Evolutionary conservation across 2,329 filamentous ascomycete genomes (phyloP).

Genomic region (Aspergillus jensenii): DNA sequence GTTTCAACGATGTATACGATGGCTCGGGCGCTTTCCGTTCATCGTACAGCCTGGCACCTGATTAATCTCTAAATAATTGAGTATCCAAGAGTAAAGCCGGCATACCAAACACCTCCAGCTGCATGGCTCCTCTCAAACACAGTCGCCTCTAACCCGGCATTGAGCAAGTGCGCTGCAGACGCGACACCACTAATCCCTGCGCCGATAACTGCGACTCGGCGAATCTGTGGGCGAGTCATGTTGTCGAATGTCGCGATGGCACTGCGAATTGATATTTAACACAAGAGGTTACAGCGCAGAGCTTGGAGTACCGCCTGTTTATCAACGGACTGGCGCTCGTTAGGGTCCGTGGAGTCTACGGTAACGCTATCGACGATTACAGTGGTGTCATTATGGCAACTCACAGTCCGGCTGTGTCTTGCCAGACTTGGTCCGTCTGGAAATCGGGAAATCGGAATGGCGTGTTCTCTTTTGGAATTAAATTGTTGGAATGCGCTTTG

Average conservation of each 20-base stretch:
- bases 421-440: background rate
- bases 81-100: background rate
- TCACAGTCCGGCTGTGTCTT: background rate
- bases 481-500: background rate
- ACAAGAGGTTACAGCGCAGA: background rate
- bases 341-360: background rate
- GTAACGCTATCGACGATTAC: background rate
- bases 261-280: too few relatives aligned
- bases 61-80: background rate
- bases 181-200: slow-evolving; percentile 54
- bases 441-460: background rate
- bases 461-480: background rate
- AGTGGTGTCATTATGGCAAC: slow-evolving; percentile 1
- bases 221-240: slow-evolving; percentile 22
- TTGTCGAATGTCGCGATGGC: background rate
- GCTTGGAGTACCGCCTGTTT: background rate
- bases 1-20: slow-evolving; percentile 34
- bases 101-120: slow-evolving; percentile 59
- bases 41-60: slow-evolving; percentile 48
- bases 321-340: background rate
- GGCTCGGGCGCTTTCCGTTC: slow-evolving; percentile 50
- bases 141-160: slow-evolving; percentile 49
- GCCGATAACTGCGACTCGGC: slow-evolving; percentile 49
- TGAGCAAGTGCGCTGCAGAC: slow-evolving; percentile 48
- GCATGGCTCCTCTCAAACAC: slow-evolving; percentile 55